These are phyloP conservation scores for Zygoascus sp. DNA, from an alignment of 1,139 yeast genomes.

Conservation along the genomic window DNA sequence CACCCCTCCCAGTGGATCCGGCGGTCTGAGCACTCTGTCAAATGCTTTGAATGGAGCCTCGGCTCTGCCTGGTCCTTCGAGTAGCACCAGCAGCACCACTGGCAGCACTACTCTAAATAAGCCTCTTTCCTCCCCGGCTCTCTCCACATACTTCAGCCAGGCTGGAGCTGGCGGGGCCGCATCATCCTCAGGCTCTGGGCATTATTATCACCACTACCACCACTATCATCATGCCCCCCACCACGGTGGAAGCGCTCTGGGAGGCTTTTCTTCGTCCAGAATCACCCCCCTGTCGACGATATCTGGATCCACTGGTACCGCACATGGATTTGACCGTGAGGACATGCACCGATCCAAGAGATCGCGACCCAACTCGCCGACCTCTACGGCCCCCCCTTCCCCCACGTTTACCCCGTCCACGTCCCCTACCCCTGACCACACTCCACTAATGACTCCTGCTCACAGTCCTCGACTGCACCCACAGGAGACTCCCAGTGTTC, in stretches of 20 bases:
- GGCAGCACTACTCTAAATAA: slow-evolving; percentile 16
- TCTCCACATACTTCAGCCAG: slow-evolving; percentile 50
- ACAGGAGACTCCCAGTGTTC: slow-evolving; percentile 34
- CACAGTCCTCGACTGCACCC: slow-evolving; percentile 50
- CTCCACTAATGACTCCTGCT: slow-evolving; percentile 57
- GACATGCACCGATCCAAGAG: slow-evolving; percentile 51
- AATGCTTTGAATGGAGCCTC: not conserved
- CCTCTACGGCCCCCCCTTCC: slow-evolving; percentile 59
- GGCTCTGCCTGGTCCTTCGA: slow-evolving; percentile 1
- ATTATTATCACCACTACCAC: slow-evolving; percentile 28
- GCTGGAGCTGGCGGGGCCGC: slow-evolving; percentile 5
- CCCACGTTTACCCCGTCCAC: slow-evolving; percentile 39
- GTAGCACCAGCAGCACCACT: too few relatives aligned
- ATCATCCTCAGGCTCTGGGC: slow-evolving; percentile 9
- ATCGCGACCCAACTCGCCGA: slow-evolving; percentile 77
- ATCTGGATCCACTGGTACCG: slow-evolving; percentile 16
- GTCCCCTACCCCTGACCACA: slow-evolving; percentile 50
- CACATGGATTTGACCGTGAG: slow-evolving; percentile 17
- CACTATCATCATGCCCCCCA: slow-evolving; percentile 23
- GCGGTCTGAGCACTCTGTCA: not conserved
- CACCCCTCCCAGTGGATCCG: slow-evolving; percentile 3
- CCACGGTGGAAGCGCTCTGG: not conserved
- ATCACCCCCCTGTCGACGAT: slow-evolving; percentile 49
- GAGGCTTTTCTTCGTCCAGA: slow-evolving; percentile 37
- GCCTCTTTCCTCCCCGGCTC: slow-evolving; percentile 60